phyloP scores from a whole-genome alignment of 1,284 basidiomycete genomes.

The Mrakiaceae sp. region DNA sequence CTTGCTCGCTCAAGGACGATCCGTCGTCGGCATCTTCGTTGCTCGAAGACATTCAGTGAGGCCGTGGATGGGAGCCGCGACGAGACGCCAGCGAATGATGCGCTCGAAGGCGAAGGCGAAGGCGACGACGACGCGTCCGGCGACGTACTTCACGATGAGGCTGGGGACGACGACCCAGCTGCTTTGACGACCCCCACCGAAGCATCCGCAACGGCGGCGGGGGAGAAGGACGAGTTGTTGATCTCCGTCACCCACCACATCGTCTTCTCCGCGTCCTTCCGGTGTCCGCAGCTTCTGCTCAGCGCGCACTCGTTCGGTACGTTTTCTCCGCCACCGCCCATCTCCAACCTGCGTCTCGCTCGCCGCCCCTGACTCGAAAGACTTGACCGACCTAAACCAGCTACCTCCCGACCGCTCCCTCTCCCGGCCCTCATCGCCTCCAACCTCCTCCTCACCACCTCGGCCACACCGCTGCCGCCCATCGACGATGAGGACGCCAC shows the following conservation, averaged over 20 bases:
- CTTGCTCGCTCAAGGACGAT: too few species aligned
- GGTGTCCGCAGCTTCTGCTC: slow-evolving; percentile 5
- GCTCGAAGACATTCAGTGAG: too few species aligned
- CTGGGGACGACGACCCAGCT: background rate
- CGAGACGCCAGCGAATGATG: too few species aligned
- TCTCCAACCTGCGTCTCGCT: background rate
- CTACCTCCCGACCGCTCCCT: background rate
- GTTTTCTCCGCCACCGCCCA: background rate
- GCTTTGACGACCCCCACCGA: background rate
- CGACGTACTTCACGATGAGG: background rate
- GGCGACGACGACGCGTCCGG: background rate
- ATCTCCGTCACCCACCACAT: slow-evolving; percentile 5
- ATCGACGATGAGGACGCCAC: background rate
- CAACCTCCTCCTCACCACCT: background rate
- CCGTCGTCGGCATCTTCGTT: too few species aligned
- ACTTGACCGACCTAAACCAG: background rate
- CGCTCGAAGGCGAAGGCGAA: too few species aligned
- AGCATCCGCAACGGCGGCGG: background rate
- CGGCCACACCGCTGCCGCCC: background rate
- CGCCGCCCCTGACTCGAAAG: background rate
- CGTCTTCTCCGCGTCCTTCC: slow-evolving; percentile 10
- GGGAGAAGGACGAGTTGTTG: background rate
- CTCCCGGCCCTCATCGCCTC: background rate
- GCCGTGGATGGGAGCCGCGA: too few species aligned
- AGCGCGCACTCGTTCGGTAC: slow-evolving; percentile 4